phyloP scores from a whole-genome alignment of 192 early-diverging fungal genomes.

The Backusella tarrabulga region DNA sequence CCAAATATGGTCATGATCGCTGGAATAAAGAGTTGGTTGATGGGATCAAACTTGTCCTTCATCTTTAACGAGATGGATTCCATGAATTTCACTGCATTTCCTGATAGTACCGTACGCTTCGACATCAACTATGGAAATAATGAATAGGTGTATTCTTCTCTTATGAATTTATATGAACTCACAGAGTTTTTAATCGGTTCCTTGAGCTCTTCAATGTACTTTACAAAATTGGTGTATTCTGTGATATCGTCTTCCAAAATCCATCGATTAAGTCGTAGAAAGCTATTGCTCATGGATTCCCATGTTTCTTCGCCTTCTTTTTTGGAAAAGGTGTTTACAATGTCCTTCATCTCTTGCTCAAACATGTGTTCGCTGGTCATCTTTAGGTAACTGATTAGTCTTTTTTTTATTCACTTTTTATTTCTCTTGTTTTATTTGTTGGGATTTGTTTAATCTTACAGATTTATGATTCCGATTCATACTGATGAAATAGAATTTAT shows the following conservation, averaged over 20 bases:
- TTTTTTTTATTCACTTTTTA: too few relatives aligned
- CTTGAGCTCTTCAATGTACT: neutral
- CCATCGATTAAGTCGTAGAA: neutral
- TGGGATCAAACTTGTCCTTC: neutral
- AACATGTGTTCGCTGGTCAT: neutral
- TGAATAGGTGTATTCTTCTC: too few relatives aligned
- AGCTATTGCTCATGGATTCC: neutral
- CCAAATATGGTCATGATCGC: neutral
- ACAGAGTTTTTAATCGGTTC: neutral
- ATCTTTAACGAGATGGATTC: neutral
- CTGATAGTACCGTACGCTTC: neutral
- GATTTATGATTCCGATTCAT: conserved; percentile 2
- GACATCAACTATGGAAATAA: neutral
- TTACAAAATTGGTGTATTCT: neutral
- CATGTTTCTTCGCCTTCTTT: neutral
- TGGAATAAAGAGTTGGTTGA: neutral
- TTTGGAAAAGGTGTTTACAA: neutral
- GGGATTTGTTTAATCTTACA: neutral
- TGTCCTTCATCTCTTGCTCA: neutral
- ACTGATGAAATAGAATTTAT: neutral
- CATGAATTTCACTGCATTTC: neutral
- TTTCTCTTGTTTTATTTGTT: neutral
- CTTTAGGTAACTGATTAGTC: neutral
- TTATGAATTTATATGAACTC: neutral
- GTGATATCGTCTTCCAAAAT: neutral